Evolutionary conservation across 345 rosid genomes (phyloP), one percentile per base, ranked within the genome.

Genomic region (Gossypium arboreum): DNA sequence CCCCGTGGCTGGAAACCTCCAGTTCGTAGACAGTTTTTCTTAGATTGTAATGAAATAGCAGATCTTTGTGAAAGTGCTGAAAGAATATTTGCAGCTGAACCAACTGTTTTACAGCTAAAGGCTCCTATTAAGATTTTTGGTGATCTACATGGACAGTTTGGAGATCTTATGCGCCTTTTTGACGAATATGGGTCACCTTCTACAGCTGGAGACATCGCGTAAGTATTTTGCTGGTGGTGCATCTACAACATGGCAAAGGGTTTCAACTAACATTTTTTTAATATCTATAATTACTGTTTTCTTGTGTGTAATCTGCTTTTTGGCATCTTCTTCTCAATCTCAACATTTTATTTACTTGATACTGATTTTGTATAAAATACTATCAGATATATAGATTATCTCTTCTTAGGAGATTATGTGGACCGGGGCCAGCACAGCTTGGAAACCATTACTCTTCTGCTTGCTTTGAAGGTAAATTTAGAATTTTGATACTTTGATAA

Each of bases 1-100:
- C 98, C 97, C 81, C 93, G 98, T 76, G 97, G 98, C 44, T 94
- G 97, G 98, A 94, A 94, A 79, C 97, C 98, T 79, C 98, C 98
- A 16, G 97, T 92, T 79, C 86, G 92, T 25, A 85, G 98, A 54
- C 98, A 92, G 71, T 92, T 92, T 84, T 94, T 90, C 88, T 82
- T 94, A 74, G 97, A 94, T 84, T 94, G 98, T 86, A 90, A 94
- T 82, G 98, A 94, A 78, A 88, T 94, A 81, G 96, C 96, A 50
- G 98, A 94, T 80, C 94, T 94, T 76, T 94, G 98, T 73, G 97
- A 94, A 76, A 87, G 83, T 69, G 97, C 94, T 76, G 98, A 94
- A 79, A 82, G 91, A 39, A 90, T 94, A 76, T 92, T 94, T 88
- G 76, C 96, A 20, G 86, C 85, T 25, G 98, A 94, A 81, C 92